Evolutionary conservation across 176 grass and related monocot species (phyloP).

Genomic region (Avena sativa): DNA sequence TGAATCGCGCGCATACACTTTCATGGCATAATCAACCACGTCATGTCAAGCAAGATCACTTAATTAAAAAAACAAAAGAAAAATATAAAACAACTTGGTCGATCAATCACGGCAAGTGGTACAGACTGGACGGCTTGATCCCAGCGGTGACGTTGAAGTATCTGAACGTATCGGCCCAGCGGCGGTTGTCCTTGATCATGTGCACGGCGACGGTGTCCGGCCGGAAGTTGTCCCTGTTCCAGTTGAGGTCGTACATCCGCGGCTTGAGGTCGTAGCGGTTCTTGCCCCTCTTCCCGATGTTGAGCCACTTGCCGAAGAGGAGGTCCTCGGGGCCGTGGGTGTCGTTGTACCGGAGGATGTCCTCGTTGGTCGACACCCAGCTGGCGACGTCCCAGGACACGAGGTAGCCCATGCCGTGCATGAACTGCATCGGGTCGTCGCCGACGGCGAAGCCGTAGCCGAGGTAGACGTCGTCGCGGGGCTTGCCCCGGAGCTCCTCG

Average conservation of each 20-base stretch:
- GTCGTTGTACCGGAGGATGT: conserved; percentile 55
- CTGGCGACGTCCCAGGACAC: conserved; percentile 67
- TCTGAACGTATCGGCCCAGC: conserved; percentile 61
- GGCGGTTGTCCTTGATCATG: conserved; percentile 68
- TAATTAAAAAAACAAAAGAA: neutral
- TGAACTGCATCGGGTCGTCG: conserved; percentile 66
- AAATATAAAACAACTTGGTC: neutral
- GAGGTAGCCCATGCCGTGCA: conserved; percentile 92
- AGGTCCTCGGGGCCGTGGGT: conserved; percentile 74
- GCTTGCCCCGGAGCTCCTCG: conserved; percentile 46
- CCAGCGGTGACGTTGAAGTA: conserved; percentile 76
- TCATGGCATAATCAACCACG: neutral
- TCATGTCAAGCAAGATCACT: neutral
- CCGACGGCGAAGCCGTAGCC: conserved; percentile 61
- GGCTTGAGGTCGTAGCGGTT: conserved; percentile 67
- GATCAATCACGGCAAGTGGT: conserved; percentile 52
- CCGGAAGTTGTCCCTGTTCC: conserved; percentile 53
- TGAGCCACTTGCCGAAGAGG: conserved; percentile 69
- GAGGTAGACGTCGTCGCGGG: conserved; percentile 69
- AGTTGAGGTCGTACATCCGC: conserved; percentile 72
- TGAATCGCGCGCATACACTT: conserved; percentile 19
- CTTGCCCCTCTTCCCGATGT: conserved; percentile 51
- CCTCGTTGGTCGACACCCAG: conserved; percentile 59
- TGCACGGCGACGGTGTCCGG: conserved; percentile 81
- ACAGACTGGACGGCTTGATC: conserved; percentile 34